Evolutionary conservation across 352 stramenopile genomes (phyloP), one percentile per base, ranked within the genome.

Genomic region (Thalassiosira gravida): DNA sequence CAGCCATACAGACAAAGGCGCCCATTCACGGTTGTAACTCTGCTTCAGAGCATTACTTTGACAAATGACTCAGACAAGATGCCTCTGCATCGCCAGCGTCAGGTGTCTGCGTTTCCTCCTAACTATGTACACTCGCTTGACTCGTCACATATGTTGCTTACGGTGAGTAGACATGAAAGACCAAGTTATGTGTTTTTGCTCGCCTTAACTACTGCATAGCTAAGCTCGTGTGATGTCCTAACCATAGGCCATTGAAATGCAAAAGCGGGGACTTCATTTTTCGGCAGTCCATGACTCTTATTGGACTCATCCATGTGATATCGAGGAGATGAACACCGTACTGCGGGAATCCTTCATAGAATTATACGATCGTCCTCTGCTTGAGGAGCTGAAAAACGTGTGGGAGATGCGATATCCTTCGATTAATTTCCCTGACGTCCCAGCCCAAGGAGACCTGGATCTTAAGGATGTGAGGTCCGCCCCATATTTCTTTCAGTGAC

Each of bases 91-190:
- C 83, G 79, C 22, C 66, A 85, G 39, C 88, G 92, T 42, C 97
- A 99, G 85, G 87, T 87, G n/a, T 97, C 96, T 55, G 96, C 97
- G 16, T 99, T 99, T 85, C 97, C 97, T 68, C 97, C 98, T 11
- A 99, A 99, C 85, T 99, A 98, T 85, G 96, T 99, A 14, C 97
- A 99, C 87, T 99, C 97, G 9, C 88, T 99, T 16, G 98, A 99
- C 83, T 98, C 96, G 44, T 99, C 97, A 13, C 97, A 99, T 89
- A 99, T 99, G 97, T 92, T 99, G 61, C 92, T 99, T 91, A 99
- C 98, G 32, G 61, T 69, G 29, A 69, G 61, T 59, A 16, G 16
- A 44, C 5, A 22, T 57, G 7, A 20, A 67, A 46, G 6, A 57
- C 6, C 22, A n/a, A 52, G 30, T 16, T 49, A 63, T 63, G 2